These are phyloP conservation scores for Peterozyma toletana DNA, from an alignment of 805 yeast species.

Conservation along the genomic window DNA sequence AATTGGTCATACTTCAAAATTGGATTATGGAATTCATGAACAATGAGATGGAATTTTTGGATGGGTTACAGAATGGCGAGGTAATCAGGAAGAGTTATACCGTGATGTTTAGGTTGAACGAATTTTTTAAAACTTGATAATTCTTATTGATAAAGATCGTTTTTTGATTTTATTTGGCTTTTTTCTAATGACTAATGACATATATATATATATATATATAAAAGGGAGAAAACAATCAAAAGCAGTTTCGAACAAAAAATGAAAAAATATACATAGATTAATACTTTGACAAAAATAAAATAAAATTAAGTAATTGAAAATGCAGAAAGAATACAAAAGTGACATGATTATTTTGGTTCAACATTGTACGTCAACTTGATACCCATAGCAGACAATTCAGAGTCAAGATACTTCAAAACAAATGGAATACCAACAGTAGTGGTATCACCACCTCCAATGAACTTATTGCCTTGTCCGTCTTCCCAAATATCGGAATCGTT, in stretches of 20 bases:
- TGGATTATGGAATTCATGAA: constrained; percentile 2
- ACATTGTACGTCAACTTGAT: constrained; percentile 87
- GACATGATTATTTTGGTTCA: constrained; percentile 38
- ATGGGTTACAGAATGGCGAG: neutral
- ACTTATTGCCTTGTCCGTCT: constrained; percentile 91
- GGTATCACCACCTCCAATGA: constrained; percentile 89
- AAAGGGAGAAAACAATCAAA: neutral
- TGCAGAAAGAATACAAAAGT: neutral
- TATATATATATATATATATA: neutral
- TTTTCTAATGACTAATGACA: neutral
- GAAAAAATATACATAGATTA: neutral
- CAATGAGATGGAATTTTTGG: constrained; percentile 1
- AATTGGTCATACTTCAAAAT: constrained; percentile 5
- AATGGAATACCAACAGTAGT: constrained; percentile 95
- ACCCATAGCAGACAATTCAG: constrained; percentile 97
- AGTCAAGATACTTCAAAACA: constrained; percentile 89
- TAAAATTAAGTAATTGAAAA: neutral
- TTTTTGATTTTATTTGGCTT: too few relatives aligned
- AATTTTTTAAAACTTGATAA: constrained; percentile 4
- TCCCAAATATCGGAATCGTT: constrained; percentile 86
- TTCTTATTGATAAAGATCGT: neutral
- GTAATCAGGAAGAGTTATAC: constrained; percentile 3
- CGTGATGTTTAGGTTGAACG: constrained; percentile 5
- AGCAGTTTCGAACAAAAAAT: neutral
- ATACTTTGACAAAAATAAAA: neutral